Evolutionary conservation across 345 rosid species (phyloP).

Genomic region (Gossypium longicalyx): DNA sequence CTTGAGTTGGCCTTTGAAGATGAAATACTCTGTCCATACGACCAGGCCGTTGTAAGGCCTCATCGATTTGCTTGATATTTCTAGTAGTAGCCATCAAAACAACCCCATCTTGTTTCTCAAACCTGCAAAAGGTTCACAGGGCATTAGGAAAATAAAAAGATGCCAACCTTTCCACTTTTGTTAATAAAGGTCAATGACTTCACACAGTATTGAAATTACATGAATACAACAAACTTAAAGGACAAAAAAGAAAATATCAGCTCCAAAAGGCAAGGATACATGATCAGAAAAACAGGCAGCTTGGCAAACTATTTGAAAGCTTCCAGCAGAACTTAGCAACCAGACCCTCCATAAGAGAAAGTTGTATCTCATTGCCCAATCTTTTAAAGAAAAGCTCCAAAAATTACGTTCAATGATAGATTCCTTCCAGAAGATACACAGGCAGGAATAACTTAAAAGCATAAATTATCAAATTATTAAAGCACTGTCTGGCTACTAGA

Average conservation of each 20-base stretch:
- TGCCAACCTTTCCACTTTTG: neutral
- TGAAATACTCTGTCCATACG: constrained; percentile 92
- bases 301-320: neutral
- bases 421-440: neutral
- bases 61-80: constrained; percentile 86
- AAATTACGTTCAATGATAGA: neutral
- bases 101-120: constrained; percentile 98
- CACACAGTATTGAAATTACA: neutral
- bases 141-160: constrained; percentile 12
- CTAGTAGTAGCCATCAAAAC: constrained; percentile 95
- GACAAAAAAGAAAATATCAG: neutral
- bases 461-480: neutral
- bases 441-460: neutral
- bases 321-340: neutral
- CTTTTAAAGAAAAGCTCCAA: neutral
- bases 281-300: neutral
- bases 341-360: neutral
- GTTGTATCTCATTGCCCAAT: neutral
- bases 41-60: constrained; percentile 89
- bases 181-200: neutral
- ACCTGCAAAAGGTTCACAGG: constrained; percentile 40
- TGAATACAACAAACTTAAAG: neutral
- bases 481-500: neutral
- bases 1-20: constrained; percentile 86
- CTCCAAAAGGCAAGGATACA: neutral